A percentile compares a stretch with the other conserved stretches of the same genome.
Evolutionary conservation across 2,329 filamentous ascomycete species (phyloP).

Genomic region (Fusarium agapanthi): DNA sequence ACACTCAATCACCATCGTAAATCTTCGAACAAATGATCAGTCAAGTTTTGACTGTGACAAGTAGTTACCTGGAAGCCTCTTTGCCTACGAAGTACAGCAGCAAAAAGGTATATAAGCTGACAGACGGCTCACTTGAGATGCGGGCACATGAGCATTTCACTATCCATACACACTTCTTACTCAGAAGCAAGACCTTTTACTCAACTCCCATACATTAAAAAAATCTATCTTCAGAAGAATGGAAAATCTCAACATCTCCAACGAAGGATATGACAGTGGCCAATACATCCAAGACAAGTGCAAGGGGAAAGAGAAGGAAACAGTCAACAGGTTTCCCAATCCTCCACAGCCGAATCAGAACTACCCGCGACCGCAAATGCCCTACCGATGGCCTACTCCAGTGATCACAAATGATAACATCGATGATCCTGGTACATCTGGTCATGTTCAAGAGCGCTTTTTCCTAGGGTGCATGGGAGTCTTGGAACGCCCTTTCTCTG

Average conservation of each 20-base stretch:
- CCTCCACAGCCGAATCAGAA: background rate
- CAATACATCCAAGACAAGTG: background rate
- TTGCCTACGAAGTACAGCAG: background rate
- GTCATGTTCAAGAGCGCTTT: background rate
- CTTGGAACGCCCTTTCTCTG: rapidly evolving
- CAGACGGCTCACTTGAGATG: background rate
- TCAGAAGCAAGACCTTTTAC: too few species aligned
- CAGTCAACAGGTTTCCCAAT: background rate
- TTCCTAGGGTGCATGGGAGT: background rate
- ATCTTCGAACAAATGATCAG: rapidly evolving
- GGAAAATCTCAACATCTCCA: background rate
- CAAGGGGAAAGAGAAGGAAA: background rate
- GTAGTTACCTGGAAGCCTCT: rapidly evolving
- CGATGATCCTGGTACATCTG: background rate
- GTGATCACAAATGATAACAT: too few species aligned
- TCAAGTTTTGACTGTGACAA: background rate
- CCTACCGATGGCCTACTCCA: background rate
- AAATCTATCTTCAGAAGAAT: too few species aligned
- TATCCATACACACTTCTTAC: background rate
- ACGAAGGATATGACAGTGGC: background rate
- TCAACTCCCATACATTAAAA: background rate
- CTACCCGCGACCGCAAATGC: background rate
- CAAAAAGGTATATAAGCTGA: background rate
- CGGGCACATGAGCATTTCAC: rapidly evolving
- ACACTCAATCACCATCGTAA: rapidly evolving